Evolutionary conservation across 2,329 filamentous ascomycete species (phyloP), one percentile per base, ranked within the genome.

Genomic region (Aspergillus fumigatus): DNA sequence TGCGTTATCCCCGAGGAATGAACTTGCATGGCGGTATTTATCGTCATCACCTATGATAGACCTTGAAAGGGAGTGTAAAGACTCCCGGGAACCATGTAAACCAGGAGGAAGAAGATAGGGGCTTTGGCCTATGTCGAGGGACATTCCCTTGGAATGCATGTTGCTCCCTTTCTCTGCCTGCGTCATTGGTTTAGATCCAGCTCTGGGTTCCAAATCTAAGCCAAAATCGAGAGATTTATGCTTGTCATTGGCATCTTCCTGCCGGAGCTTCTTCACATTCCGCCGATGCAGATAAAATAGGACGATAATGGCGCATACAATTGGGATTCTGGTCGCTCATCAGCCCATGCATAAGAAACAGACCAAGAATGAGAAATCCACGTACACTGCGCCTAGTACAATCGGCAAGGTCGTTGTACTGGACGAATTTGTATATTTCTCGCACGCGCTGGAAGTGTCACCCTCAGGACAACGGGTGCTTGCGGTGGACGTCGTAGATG

Each of bases 181-280:
- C 11, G 86, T 86, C 68, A 90, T 81, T 26, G 78, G 81, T 80
- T 78, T 81, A 43, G 67, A 70, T 25, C 69, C 69, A 78, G 48
- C 62, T 60, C 58, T 57, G 43, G 55, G 68, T 61, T 40, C 69
- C 59, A 78, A 73, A 55, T 88, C 90, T 69, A 97, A 75, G 38
- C 94, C 94, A 70, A 97, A 99, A 73, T 99, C 94, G 69, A 97
- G 82, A 0, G 91, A 94, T 69, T 88, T 92, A 74, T 95, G 90
- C 64, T 90, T 90, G 73, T 97, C 92, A 60, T 88, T 85, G 19
- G 83, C 81, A 75, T 99, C 94, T 75, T 99, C 94, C 57, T 81
- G 77, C 54, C 80, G 80, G 61, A 91, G 80, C 67, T 85, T 91
- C 70, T 83, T 85, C 41, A 89, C 76, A 67, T 91, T 88, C 71